These are phyloP conservation scores for Trichophyton schoenleinii DNA, from an alignment of 2,329 filamentous ascomycete species.

Conservation along the genomic window DNA sequence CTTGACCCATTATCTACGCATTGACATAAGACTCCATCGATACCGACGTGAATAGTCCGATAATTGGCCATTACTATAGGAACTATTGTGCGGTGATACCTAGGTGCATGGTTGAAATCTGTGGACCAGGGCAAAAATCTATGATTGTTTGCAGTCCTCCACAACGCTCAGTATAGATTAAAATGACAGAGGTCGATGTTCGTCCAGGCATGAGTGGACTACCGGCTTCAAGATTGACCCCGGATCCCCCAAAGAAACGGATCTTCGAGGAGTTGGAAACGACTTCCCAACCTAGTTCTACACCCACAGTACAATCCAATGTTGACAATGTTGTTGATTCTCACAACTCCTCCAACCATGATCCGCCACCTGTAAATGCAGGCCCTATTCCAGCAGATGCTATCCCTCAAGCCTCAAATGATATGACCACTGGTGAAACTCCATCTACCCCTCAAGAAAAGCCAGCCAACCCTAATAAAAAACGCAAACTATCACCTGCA, in stretches of 20 bases:
- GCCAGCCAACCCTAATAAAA: slow-evolving; percentile 18
- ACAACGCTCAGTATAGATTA: neutral
- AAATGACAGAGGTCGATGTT: slow-evolving; percentile 8
- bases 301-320: neutral
- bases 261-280: slow-evolving; percentile 19
- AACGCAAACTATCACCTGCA: slow-evolving; percentile 22
- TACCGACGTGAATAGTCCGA: neutral
- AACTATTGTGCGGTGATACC: neutral
- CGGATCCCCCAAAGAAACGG: slow-evolving; percentile 19
- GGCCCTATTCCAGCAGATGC: neutral
- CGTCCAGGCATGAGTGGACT: slow-evolving; percentile 5
- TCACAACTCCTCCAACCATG: neutral
- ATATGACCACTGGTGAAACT: slow-evolving; percentile 7
- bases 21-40: neutral
- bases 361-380: neutral
- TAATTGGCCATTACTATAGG: neutral
- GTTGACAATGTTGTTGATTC: neutral
- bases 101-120: too few relatives aligned
- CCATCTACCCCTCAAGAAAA: slow-evolving; percentile 10
- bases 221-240: slow-evolving; percentile 3
- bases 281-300: neutral
- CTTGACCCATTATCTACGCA: neutral
- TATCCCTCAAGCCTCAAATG: slow-evolving; percentile 2
- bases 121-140: too few relatives aligned
- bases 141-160: neutral